These are phyloP conservation scores for Postia placenta DNA, from an alignment of 768 basidiomycete genomes.

Conservation along the genomic window DNA sequence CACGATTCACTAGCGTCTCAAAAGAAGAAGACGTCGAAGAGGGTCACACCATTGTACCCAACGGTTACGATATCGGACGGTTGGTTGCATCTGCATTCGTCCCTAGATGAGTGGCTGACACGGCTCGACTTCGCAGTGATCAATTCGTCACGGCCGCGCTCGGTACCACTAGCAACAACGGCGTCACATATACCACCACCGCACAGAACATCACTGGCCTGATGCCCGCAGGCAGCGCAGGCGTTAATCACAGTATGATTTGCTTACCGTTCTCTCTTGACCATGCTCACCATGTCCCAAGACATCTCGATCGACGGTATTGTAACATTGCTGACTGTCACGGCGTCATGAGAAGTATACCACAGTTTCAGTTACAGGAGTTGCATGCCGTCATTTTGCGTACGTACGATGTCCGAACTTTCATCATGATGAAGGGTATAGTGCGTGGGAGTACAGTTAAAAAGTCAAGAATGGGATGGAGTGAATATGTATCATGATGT, in stretches of 20 bases:
- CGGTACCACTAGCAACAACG: slow-evolving; percentile 33
- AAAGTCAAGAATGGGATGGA: no score
- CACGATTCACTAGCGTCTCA: slow-evolving; percentile 24
- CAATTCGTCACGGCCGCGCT: slow-evolving; percentile 31
- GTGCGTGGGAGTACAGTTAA: no score
- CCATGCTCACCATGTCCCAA: slow-evolving; percentile 15
- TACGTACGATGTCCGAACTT: no score
- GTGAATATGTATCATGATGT: no score
- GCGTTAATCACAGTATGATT: slow-evolving; percentile 45
- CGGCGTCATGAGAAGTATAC: slow-evolving; percentile 34
- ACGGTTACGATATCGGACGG: slow-evolving; percentile 48
- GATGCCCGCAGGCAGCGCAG: slow-evolving; percentile 42
- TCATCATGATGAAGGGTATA: no score
- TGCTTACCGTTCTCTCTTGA: not conserved
- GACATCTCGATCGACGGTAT: slow-evolving; percentile 58
- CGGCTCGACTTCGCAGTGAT: slow-evolving; percentile 30
- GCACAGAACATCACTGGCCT: slow-evolving; percentile 46
- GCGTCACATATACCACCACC: slow-evolving; percentile 41
- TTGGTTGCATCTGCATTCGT: slow-evolving; percentile 13
- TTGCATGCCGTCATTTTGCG: no score
- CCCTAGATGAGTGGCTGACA: not conserved
- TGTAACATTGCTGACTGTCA: slow-evolving; percentile 49
- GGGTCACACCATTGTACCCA: slow-evolving; percentile 35
- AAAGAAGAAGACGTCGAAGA: slow-evolving; percentile 35
- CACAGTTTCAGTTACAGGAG: no score